Evolutionary conservation across 176 grass and related monocot genomes (phyloP).

Genomic region (Carex myosuroides): DNA sequence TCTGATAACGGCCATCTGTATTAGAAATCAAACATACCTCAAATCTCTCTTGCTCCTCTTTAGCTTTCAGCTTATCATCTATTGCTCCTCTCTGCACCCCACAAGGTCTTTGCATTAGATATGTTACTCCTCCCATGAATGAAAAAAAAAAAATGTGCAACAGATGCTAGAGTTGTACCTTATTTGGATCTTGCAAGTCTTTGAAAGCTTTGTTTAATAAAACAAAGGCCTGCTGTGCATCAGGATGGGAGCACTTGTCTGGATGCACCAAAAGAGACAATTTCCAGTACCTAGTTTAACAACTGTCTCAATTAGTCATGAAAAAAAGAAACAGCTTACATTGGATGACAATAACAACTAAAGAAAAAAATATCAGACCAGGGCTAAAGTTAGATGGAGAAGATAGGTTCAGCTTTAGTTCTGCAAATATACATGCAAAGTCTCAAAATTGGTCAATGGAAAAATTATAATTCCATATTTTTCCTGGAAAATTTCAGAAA

Average conservation of each 20-base stretch:
- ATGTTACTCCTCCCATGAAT: background rate
- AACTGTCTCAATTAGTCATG: background rate
- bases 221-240: constrained; percentile 80
- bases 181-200: constrained; percentile 87
- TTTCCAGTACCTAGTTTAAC: constrained; percentile 80
- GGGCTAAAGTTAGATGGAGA: background rate
- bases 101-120: constrained; percentile 3
- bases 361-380: background rate
- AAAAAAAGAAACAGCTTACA: constrained; percentile 16
- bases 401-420: background rate
- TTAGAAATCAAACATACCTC: constrained; percentile 48
- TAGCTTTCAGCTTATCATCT: constrained; percentile 84
- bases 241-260: constrained; percentile 91
- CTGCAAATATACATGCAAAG: background rate
- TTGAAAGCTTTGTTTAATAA: constrained; percentile 92
- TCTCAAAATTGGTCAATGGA: background rate
- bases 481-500: background rate
- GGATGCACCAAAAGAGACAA: constrained; percentile 92
- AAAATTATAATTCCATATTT: background rate
- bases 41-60: constrained; percentile 88
- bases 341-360: background rate
- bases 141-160: background rate
- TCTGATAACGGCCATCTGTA: background rate
- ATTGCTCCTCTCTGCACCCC: constrained; percentile 56
- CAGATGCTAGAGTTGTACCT: constrained; percentile 38